Evolutionary conservation across 768 basidiomycete genomes (phyloP).

Genomic region (Phaffia tasmanica): DNA sequence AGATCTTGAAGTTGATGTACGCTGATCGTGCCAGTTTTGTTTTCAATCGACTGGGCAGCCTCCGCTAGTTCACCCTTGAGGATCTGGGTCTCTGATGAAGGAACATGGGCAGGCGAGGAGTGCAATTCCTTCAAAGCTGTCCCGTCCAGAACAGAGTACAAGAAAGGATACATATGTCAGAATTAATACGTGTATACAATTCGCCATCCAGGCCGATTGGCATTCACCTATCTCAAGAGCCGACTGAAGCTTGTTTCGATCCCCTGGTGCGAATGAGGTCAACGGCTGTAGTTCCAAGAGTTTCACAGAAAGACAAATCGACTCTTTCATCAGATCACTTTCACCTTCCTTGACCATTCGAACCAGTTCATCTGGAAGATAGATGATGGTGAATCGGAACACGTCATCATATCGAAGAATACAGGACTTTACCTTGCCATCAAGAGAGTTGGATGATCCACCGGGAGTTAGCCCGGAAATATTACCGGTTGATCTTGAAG

Average conservation of each 20-base stretch:
- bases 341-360: conserved; percentile 52
- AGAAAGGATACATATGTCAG: background rate
- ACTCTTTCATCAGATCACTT: too few relatives aligned
- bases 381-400: conserved; percentile 54
- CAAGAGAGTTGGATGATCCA: background rate
- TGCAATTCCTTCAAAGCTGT: conserved; percentile 52
- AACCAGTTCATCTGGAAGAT: conserved; percentile 36
- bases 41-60: conserved; percentile 56
- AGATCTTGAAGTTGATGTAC: conserved; percentile 74
- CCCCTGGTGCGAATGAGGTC: background rate
- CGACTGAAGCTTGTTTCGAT: conserved; percentile 44
- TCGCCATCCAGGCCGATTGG: background rate
- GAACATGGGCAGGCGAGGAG: conserved; percentile 50
- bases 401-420: conserved; percentile 29
- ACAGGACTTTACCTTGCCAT: background rate
- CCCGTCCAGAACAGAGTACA: background rate
- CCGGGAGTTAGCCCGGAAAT: conserved; percentile 26
- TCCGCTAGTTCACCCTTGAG: conserved; percentile 58
- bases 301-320: background rate
- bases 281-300: background rate
- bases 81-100: conserved; percentile 51
- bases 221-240: conserved; percentile 52
- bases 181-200: background rate
- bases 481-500: conserved; percentile 43
- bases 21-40: conserved; percentile 60